phyloP scores from a whole-genome alignment of 164 flowering plant species.

The Platanus orientalis region DNA sequence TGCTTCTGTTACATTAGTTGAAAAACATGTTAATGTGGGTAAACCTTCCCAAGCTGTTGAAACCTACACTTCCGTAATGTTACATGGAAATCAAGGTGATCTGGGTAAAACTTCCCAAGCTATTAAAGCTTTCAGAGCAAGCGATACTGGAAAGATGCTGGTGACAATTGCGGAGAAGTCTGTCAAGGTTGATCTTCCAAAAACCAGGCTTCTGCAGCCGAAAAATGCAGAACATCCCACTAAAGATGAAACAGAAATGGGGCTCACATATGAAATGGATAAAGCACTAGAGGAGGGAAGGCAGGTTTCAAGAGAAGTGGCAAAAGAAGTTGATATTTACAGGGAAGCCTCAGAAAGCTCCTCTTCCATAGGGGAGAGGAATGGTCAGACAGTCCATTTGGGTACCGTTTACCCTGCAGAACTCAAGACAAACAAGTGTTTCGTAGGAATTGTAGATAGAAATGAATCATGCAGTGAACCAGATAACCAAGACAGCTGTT shows the following conservation, averaged over 20 bases:
- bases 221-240: slow-evolving; percentile 1
- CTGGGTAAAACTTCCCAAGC: slow-evolving; percentile 6
- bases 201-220: neutral
- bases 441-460: neutral
- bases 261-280: neutral
- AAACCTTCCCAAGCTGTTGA: slow-evolving; percentile 5
- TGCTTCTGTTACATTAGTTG: neutral
- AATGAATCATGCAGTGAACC: neutral
- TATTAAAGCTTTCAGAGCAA: neutral
- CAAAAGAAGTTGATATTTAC: neutral
- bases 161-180: neutral
- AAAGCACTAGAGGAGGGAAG: neutral
- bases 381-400: neutral
- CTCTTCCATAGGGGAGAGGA: neutral
- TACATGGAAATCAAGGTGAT: neutral
- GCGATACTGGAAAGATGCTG: neutral
- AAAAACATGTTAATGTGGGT: neutral
- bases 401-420: neutral
- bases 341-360: neutral
- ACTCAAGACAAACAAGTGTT: neutral
- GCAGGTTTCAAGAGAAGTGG: neutral
- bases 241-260: neutral
- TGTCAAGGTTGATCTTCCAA: neutral
- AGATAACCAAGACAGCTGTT: neutral
- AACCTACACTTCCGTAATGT: neutral